Evolutionary conservation across 495 filamentous ascomycete species (phyloP), one percentile per base, ranked within the genome.

Genomic region (Xylaria sp.): DNA sequence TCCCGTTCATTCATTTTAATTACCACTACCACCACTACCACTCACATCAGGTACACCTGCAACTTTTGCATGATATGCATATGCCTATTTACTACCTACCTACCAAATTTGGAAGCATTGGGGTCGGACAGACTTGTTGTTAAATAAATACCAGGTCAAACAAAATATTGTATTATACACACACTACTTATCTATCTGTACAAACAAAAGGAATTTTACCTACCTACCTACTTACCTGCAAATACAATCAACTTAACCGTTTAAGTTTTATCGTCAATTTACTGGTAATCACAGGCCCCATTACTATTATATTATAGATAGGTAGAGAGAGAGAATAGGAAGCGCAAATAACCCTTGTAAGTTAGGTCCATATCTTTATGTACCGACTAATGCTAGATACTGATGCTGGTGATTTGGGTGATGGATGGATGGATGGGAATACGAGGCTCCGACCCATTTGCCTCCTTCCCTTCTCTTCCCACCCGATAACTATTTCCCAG

Each of bases 101-200:
- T n/a, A n/a, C n/a, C n/a, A n/a, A n/a, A n/a, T n/a, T 14, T 12
- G 9, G 21, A 3, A 4, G 1, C 26, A 24, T 26, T 14, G 21
- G 48, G 11, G 21, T 52, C 48, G 12, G 0, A 26, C 21, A 52
- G 48, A 52, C 21, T 53, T 29, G 48, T 24, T n/a, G n/a, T n/a
- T n/a, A n/a, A n/a, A n/a, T 24, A 52, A 52, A 52, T 14, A 12
- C 5, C 50, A 26, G 24, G 50, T 29, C 21, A 12, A n/a, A n/a
- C n/a, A 24, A 53, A 58, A 58, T 1, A 58, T 35, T 58, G 57
- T 59, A 59, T 37, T 59, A 59, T 59, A 59, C 57, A 59, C 29
- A 37, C 57, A 59, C 17, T 15, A 37, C 1, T 6, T 58, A 59
- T n/a, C n/a, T n/a, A n/a, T n/a, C 52, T 59, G 33, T 37, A 35